phyloP scores from a whole-genome alignment of 306 rosid genomes.

The Ceratonia siliqua region DNA sequence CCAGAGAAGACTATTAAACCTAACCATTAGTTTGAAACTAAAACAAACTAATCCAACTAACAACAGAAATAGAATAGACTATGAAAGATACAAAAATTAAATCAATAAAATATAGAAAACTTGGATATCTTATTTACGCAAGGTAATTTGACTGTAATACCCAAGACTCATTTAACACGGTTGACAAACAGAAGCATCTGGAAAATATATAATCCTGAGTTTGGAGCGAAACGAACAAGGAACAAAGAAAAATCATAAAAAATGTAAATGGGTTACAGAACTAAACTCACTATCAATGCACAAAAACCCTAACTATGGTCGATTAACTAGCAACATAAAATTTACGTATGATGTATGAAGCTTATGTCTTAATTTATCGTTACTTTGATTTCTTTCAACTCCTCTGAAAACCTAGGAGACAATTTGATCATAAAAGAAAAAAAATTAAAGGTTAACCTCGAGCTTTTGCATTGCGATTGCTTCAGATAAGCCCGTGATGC shows the following conservation, averaged over 20 bases:
- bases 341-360: neutral
- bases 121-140: neutral
- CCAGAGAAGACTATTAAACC: neutral
- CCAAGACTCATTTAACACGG: neutral
- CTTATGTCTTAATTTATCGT: neutral
- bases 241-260: neutral
- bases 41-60: neutral
- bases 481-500: conserved; percentile 73
- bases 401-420: neutral
- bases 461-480: conserved; percentile 67
- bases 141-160: neutral
- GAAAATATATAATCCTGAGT: neutral
- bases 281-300: conserved; percentile 7
- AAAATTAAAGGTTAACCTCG: conserved; percentile 41
- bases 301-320: conserved; percentile 28
- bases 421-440: neutral
- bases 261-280: neutral
- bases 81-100: neutral
- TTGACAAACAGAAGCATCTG: neutral
- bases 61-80: neutral
- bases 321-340: neutral
- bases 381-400: neutral
- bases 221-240: neutral
- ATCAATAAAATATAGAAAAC: too few species aligned
- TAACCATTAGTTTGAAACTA: neutral